Conservation (phyloP, 2,329 filamentous ascomycete species). For the Pyricularia sp. region DNA sequence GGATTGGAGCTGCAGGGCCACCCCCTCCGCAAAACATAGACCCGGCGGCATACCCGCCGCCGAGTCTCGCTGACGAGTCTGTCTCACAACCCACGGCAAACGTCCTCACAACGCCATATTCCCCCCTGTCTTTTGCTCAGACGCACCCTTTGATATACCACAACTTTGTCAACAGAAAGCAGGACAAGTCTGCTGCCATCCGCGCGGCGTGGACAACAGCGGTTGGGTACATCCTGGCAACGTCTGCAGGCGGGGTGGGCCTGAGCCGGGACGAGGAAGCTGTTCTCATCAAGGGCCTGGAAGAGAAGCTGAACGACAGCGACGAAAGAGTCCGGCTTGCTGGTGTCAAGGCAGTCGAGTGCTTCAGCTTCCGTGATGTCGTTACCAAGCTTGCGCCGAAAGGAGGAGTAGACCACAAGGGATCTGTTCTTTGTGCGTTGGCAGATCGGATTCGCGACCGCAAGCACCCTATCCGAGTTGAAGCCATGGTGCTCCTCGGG, state of each 20-base stretch:
- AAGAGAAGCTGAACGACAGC: conserved; percentile 73
- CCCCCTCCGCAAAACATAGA: conserved; percentile 65
- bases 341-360: conserved; percentile 75
- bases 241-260: conserved; percentile 82
- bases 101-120: conserved; percentile 72
- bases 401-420: conserved; percentile 65
- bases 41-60: conserved; percentile 74
- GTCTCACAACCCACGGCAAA: conserved; percentile 40
- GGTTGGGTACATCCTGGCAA: conserved; percentile 78
- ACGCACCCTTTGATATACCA: conserved; percentile 72
- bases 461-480: conserved; percentile 69
- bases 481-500: conserved; percentile 76
- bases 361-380: conserved; percentile 72
- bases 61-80: conserved; percentile 52
- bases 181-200: conserved; percentile 78
- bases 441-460: conserved; percentile 85
- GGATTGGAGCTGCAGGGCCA: conserved; percentile 84
- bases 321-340: conserved; percentile 89
- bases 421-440: conserved; percentile 71
- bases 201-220: conserved; percentile 80
- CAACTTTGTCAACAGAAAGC: conserved; percentile 73
- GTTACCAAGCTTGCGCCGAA: conserved; percentile 70
- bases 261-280: conserved; percentile 75
- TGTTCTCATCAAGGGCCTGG: conserved; percentile 62
- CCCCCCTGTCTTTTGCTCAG: conserved; percentile 82